These are phyloP conservation scores for Canna indica DNA, from an alignment of 176 grass and related monocot genomes.

Conservation along the genomic window DNA sequence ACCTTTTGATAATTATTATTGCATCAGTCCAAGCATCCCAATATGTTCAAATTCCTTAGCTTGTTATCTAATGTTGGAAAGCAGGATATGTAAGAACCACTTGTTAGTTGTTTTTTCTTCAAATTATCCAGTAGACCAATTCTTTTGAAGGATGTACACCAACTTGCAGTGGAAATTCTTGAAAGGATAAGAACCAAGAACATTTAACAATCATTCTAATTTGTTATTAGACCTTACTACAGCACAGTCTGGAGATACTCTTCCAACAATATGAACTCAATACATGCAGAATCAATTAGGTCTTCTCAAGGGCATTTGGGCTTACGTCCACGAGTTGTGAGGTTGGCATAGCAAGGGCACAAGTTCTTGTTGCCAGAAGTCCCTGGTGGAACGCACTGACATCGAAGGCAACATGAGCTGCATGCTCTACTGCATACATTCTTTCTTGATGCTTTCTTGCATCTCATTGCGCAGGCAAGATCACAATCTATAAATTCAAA, in stretches of 20 bases:
- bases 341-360: slow-evolving; percentile 78
- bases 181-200: too few relatives aligned
- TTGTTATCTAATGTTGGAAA: not conserved
- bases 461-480: slow-evolving; percentile 37
- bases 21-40: too few relatives aligned
- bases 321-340: slow-evolving; percentile 41
- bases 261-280: too few relatives aligned
- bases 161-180: too few relatives aligned
- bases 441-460: slow-evolving; percentile 53
- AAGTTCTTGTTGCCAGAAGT: slow-evolving; percentile 61
- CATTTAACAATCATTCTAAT: too few relatives aligned
- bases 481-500: slow-evolving; percentile 40
- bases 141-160: not conserved
- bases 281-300: too few relatives aligned
- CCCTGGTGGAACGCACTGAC: slow-evolving; percentile 67
- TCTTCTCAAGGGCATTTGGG: slow-evolving; percentile 47
- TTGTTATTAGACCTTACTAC: too few relatives aligned
- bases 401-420: slow-evolving; percentile 56
- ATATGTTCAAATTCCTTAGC: too few relatives aligned
- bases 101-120: not conserved
- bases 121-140: not conserved
- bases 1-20: not conserved
- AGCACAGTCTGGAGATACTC: too few relatives aligned
- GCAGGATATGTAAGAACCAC: not conserved
- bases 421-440: slow-evolving; percentile 57